These are phyloP conservation scores for Daldinia grandis DNA, from an alignment of 495 filamentous ascomycete species.

Conservation along the genomic window DNA sequence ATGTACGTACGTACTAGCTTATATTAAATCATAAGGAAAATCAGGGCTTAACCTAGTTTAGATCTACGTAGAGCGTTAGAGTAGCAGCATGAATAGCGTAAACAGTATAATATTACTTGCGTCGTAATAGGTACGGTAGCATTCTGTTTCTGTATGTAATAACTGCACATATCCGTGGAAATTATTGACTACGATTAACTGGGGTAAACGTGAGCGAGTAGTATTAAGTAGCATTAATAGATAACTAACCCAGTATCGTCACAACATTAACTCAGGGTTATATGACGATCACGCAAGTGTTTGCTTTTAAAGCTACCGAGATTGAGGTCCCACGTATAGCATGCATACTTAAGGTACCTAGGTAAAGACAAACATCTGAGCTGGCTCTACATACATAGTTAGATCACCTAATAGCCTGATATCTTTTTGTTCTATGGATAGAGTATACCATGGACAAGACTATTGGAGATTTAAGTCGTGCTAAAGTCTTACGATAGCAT, in stretches of 20 bases:
- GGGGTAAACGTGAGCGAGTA: not conserved
- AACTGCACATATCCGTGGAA: not conserved
- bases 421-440: not conserved
- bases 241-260: not conserved
- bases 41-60: constrained; percentile 2
- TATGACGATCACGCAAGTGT: not conserved
- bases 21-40: constrained; percentile 9
- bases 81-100: not conserved
- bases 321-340: not conserved
- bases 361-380: not conserved
- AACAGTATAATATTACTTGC: not conserved
- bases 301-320: not conserved
- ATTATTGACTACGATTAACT: not conserved
- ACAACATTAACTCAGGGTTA: not conserved
- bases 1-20: constrained; percentile 22
- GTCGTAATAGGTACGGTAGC: not conserved
- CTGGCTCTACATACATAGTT: no score
- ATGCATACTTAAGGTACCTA: not conserved
- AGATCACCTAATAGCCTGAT: not conserved
- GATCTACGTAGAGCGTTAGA: not conserved
- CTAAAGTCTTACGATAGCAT: not conserved
- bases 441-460: not conserved
- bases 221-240: not conserved
- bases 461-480: not conserved
- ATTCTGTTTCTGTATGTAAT: not conserved